Base-by-base conservation (phyloP, 768 basidiomycete species). In the Leccinum pellstonianum region DNA sequence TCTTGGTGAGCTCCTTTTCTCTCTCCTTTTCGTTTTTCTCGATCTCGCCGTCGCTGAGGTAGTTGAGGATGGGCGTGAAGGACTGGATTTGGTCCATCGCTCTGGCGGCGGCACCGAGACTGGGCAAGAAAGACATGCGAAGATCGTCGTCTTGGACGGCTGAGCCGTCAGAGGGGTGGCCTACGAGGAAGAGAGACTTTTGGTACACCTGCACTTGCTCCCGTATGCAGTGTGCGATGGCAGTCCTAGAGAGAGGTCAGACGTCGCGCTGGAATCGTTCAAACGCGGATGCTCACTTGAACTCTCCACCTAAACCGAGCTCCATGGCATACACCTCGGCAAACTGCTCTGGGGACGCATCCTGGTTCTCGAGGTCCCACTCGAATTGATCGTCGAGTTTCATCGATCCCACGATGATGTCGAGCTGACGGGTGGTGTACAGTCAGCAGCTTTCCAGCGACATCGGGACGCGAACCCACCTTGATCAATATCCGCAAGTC, bases 371-470 rank as follows among this genome's bases (percentile, higher is more conserved):
- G 38, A 98, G 75, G 72, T 99, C 96, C 97, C 97, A 99, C 71
- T 98, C 97, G 68, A 98, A 96, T 68, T 95, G 91, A 74, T 99
- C 97, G 57, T 93, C 91, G 23, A 99, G 82, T 73, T 95, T 95
- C 77, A 95, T 85, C 7, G 88, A 86, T 23, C 93, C 96, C 57
- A 95, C 88, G 56, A 94, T 92, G 75, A 98, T 93, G 75, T 98
- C 96, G 62, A 99, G 83, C 95, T 98, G 58, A 41, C 11, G 33
- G 6, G 31, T 11, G 31, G 6, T 10, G 6, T 12, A 27, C n/a
- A 17, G 31, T 70, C 50, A 68, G 50, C 35, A 54, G 19, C 5
- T 17, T n/a, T 19, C n/a, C 58, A 25, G 29, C 21, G 41, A 27
- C 17, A 14, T n/a, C 17, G 12, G 4, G 43, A 49, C 5, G 4